Conservation (phyloP, 306 rosid genomes). For the Mimosa pudica region DNA sequence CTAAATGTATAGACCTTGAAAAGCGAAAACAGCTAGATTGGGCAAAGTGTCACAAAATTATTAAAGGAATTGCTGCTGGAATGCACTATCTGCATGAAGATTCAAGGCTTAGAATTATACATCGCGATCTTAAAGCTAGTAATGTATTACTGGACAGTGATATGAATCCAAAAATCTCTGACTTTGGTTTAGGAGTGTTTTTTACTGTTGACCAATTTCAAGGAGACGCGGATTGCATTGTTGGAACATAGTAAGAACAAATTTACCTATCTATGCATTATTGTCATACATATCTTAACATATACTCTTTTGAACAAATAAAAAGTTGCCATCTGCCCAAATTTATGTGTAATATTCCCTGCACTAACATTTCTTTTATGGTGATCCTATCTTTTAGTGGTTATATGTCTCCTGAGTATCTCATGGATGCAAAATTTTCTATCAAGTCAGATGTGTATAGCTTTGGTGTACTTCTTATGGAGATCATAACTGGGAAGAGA, state of each 20-base stretch:
- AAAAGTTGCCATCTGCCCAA: too few species aligned
- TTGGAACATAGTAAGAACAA: conserved; percentile 45
- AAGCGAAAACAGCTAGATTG: conserved; percentile 50
- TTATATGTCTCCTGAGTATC: neutral
- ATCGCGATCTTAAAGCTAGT: conserved; percentile 20
- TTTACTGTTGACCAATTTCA: conserved; percentile 23
- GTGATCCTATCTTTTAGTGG: neutral
- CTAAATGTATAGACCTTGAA: conserved; percentile 35
- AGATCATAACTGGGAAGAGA: too few species aligned
- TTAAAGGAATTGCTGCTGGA: conserved; percentile 50
- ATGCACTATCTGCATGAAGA: conserved; percentile 65
- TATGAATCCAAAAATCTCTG: conserved; percentile 46
- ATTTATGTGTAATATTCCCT: neutral
- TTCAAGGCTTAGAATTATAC: conserved; percentile 44
- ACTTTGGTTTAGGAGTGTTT: conserved; percentile 47
- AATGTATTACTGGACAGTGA: conserved; percentile 39
- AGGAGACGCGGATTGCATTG: conserved; percentile 13
- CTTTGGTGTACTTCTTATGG: conserved; percentile 6
- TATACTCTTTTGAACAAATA: too few species aligned
- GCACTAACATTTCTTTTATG: neutral
- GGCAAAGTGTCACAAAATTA: conserved; percentile 47
- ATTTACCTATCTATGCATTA: neutral
- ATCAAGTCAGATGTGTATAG: neutral
- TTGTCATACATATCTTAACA: too few species aligned
- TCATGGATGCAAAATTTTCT: neutral